Percentiles rank a stretch among this genome's conserved stretches.
These are phyloP conservation scores for Delphinella strobiligena DNA, from an alignment of 2,329 filamentous ascomycete species.

Conservation along the genomic window DNA sequence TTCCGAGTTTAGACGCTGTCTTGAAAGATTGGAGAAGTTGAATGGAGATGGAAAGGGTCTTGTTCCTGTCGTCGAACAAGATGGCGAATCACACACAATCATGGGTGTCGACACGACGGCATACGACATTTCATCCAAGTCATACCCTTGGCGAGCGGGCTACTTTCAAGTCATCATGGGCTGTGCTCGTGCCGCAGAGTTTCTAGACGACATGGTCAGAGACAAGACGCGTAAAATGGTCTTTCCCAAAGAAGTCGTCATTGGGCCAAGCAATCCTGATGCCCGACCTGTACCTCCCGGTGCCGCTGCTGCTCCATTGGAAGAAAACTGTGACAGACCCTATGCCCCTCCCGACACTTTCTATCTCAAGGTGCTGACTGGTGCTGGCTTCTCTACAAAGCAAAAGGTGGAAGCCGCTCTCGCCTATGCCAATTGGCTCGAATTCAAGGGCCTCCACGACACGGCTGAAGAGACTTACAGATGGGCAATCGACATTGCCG, in stretches of 20 bases:
- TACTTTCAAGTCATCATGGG: conserved; percentile 78
- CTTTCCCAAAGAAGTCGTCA: conserved; percentile 61
- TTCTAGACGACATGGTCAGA: conserved; percentile 65
- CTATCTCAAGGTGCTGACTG: conserved; percentile 73
- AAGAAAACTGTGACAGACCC: conserved; percentile 62
- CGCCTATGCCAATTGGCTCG: conserved; percentile 74
- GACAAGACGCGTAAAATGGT: conserved; percentile 55
- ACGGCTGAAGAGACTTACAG: conserved; percentile 61
- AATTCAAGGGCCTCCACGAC: conserved; percentile 56
- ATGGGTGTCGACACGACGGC: conserved; percentile 44
- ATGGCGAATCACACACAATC: conserved; percentile 18
- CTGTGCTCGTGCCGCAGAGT: conserved; percentile 63
- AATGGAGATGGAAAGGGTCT: conserved; percentile 56
- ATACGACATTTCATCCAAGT: conserved; percentile 61
- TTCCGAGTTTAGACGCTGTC: conserved; percentile 44
- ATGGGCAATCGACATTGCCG: conserved; percentile 66
- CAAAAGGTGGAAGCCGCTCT: conserved; percentile 74
- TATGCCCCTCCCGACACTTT: conserved; percentile 61
- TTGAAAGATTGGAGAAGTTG: conserved; percentile 58
- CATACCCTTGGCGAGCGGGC: conserved; percentile 72
- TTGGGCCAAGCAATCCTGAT: conserved; percentile 72
- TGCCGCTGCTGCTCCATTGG: conserved; percentile 50
- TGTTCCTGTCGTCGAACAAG: conserved; percentile 6
- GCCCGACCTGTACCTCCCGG: conserved; percentile 61
- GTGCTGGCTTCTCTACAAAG: conserved; percentile 62